Percentiles rank a stretch among this genome's conserved stretches.
phyloP scores from a whole-genome alignment of 129 eudicot genomes.

The Cynara cardunculus region DNA sequence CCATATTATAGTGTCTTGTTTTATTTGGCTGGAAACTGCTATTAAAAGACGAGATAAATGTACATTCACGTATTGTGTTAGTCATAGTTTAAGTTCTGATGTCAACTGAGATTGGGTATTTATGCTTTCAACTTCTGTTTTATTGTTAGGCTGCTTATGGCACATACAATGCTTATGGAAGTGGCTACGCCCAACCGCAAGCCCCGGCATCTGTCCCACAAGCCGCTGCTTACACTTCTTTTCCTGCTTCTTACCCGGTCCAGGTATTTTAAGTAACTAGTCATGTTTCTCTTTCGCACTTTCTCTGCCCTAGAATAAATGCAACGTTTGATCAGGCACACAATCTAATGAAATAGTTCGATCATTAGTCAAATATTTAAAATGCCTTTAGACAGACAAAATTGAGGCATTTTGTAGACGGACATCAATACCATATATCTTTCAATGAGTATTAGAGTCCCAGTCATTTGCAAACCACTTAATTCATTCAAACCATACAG shows the following conservation, averaged over 20 bases:
- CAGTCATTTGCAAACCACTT: no score
- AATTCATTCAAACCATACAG: no score
- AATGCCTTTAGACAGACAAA: neutral
- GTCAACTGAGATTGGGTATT: neutral
- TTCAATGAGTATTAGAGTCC: neutral
- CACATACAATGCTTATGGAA: conserved; percentile 68
- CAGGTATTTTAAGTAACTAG: conserved; percentile 46
- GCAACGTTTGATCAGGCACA: neutral
- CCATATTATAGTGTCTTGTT: no score
- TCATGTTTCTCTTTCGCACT: neutral
- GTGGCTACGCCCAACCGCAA: conserved; percentile 63
- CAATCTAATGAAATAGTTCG: neutral
- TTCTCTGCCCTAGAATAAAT: neutral
- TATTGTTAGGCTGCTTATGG: conserved; percentile 78
- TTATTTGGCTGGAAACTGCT: no score
- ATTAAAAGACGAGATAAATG: no score
- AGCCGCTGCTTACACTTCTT: conserved; percentile 67
- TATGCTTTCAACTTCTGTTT: neutral
- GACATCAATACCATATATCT: neutral
- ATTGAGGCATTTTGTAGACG: neutral
- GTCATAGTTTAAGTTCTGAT: neutral
- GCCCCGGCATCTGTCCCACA: conserved; percentile 68
- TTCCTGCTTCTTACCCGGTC: conserved; percentile 70
- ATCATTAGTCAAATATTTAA: neutral
- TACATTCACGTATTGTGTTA: neutral